Evolutionary conservation across 192 early-diverging fungal species (phyloP), one percentile per base, ranked within the genome.

Genomic region (Oehlia diaphana): DNA sequence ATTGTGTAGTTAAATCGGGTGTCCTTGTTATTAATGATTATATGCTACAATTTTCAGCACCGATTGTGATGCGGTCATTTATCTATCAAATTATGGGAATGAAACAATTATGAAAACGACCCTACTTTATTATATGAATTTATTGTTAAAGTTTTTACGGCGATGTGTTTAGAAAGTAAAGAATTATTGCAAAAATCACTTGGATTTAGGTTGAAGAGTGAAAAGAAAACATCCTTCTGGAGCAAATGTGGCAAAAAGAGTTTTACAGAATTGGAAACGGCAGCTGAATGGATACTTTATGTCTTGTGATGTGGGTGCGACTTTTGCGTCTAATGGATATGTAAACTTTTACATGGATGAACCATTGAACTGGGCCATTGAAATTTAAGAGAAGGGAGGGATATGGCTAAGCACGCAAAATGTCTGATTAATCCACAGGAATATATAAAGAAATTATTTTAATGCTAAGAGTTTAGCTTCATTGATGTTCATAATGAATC

Each of bases 271-370:
- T 47, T 10, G 10, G 44, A 47, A 47, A 47, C 9, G 44, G 4
- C 26, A 26, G 26, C 26, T 7, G 3, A 7, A 26, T 26, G 26
- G 42, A 44, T 44, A 44, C 42, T 44, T 44, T 44, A 44, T 9
- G 42, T 44, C 9, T 47, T 47, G 44, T 47, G 1, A 47, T 47
- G 44, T 47, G 44, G 44, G 44, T 47, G 44, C 44, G 2, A 47
- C 44, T 12, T 47, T 47, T 47, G 44, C 44, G 42, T 44, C 9
- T 12, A 47, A 47, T 47, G 44, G 44, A 10, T 23, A 42, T 14
- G 37, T 63, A 76, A 14, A 76, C 37, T 76, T 76, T 10, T 76
- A 76, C 66, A 63, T 76, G 35, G 37, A 65, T 76, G 75, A 47
- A 12, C 9, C 44, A 47, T 47, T 12, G 1, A 47, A 47, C 4